These are phyloP conservation scores for Hanseniaspora clermontiae DNA, from an alignment of 805 yeast genomes.

Conservation along the genomic window DNA sequence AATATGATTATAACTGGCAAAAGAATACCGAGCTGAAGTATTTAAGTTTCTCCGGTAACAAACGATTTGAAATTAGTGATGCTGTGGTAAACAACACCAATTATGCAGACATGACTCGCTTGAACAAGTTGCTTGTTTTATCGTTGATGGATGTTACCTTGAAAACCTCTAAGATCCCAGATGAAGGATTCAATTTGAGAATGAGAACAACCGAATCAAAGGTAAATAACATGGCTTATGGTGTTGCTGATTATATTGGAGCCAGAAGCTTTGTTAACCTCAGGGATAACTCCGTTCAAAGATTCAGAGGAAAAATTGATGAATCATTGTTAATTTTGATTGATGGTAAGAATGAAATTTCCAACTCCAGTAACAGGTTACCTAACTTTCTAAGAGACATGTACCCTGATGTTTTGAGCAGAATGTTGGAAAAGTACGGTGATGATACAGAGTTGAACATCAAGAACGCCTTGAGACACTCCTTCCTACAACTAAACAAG, in stretches of 20 bases:
- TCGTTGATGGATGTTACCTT: slow-evolving; percentile 94
- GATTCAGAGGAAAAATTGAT: slow-evolving; percentile 72
- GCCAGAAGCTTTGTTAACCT: slow-evolving; percentile 49
- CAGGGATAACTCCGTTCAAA: slow-evolving; percentile 76
- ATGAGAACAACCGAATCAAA: slow-evolving; percentile 82
- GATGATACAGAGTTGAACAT: slow-evolving; percentile 37
- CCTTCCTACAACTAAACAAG: slow-evolving; percentile 67
- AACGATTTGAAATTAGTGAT: slow-evolving; percentile 76
- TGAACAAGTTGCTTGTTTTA: slow-evolving; percentile 56
- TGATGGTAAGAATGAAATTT: slow-evolving; percentile 58
- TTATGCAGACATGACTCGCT: slow-evolving; percentile 49
- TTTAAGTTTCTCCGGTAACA: slow-evolving; percentile 84
- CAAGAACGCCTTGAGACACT: slow-evolving; percentile 65
- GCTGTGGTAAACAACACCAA: slow-evolving; percentile 37
- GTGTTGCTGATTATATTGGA: slow-evolving; percentile 83
- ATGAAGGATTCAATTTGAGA: slow-evolving; percentile 69
- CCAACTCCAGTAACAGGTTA: slow-evolving; percentile 46
- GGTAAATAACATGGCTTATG: slow-evolving; percentile 64
- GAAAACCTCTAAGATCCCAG: slow-evolving; percentile 79
- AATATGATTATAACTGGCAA: slow-evolving; percentile 97
- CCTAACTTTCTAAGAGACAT: slow-evolving; percentile 61
- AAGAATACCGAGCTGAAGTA: slow-evolving; percentile 63
- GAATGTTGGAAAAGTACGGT: slow-evolving; percentile 30
- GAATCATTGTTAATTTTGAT: slow-evolving; percentile 71
- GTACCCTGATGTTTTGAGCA: slow-evolving; percentile 54